Evolutionary conservation across 2,329 filamentous ascomycete species (phyloP).

Genomic region (Sarocladium brachiariae): DNA sequence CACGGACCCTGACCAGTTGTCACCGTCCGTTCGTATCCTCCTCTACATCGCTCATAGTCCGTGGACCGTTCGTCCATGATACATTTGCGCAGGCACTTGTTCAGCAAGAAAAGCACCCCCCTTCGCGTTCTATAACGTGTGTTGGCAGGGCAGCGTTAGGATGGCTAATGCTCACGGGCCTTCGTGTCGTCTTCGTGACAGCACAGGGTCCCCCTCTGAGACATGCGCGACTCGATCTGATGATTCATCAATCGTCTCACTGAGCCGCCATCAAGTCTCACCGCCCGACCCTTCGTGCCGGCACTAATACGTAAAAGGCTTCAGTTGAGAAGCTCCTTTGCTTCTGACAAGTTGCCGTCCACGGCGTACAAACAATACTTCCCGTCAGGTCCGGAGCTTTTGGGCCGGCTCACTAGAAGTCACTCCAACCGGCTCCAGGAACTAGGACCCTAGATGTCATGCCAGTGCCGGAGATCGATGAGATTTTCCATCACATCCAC

Average conservation of each 20-base stretch:
- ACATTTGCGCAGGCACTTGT: too few relatives aligned
- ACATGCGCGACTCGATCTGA: conserved; percentile 1
- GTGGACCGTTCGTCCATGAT: too few relatives aligned
- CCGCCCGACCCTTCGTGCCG: background rate
- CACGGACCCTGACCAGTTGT: too few relatives aligned
- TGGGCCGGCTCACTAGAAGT: background rate
- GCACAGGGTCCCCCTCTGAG: background rate
- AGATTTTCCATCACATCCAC: background rate
- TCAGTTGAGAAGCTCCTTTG: background rate
- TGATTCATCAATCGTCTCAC: conserved; percentile 1
- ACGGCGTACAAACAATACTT: too few relatives aligned
- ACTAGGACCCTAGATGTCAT: background rate
- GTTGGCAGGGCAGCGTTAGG: too few relatives aligned
- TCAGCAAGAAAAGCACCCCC: too few relatives aligned
- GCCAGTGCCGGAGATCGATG: background rate
- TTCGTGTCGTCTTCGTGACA: background rate
- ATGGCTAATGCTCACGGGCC: too few relatives aligned
- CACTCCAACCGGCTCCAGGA: background rate
- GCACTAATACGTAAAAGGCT: background rate
- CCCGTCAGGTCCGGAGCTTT: background rate
- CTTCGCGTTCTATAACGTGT: too few relatives aligned
- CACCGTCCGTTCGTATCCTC: too few relatives aligned
- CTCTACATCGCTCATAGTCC: too few relatives aligned
- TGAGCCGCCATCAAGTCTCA: background rate
- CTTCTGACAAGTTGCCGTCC: background rate